These are phyloP conservation scores for Brassica hybrid DNA, from an alignment of 441 rosid species.

Conservation along the genomic window DNA sequence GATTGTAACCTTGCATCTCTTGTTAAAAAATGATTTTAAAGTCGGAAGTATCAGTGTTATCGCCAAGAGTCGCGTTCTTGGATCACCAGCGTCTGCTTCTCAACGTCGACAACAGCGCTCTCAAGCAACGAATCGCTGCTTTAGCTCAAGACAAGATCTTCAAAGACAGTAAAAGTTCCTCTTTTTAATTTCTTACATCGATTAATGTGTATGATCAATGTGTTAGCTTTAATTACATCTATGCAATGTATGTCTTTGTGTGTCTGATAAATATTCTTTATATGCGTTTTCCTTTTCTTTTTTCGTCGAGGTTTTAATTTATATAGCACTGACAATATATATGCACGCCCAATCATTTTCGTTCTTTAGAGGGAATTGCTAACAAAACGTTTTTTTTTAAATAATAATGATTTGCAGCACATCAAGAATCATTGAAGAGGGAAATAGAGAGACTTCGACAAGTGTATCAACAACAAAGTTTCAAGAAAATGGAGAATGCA, in stretches of 20 bases:
- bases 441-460: conserved; percentile 87
- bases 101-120: conserved; percentile 68
- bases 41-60: conserved; percentile 38
- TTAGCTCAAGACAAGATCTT: conserved; percentile 74
- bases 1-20: not conserved
- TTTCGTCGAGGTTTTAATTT: not conserved
- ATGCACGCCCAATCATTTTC: conserved; percentile 2
- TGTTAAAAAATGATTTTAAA: not conserved
- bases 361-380: not conserved
- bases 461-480: conserved; percentile 65
- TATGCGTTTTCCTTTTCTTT: not conserved
- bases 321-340: conserved; percentile 25
- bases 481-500: conserved; percentile 50
- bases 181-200: not conserved
- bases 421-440: conserved; percentile 81
- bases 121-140: conserved; percentile 77
- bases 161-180: conserved; percentile 59
- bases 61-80: conserved; percentile 69
- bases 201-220: not conserved
- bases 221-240: not conserved
- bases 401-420: conserved; percentile 55
- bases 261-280: not conserved
- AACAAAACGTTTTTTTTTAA: not conserved
- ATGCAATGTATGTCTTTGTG: not conserved
- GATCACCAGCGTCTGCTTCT: conserved; percentile 76